phyloP scores from a whole-genome alignment of 352 stramenopile genomes.

The Pythium apleroticum region DNA sequence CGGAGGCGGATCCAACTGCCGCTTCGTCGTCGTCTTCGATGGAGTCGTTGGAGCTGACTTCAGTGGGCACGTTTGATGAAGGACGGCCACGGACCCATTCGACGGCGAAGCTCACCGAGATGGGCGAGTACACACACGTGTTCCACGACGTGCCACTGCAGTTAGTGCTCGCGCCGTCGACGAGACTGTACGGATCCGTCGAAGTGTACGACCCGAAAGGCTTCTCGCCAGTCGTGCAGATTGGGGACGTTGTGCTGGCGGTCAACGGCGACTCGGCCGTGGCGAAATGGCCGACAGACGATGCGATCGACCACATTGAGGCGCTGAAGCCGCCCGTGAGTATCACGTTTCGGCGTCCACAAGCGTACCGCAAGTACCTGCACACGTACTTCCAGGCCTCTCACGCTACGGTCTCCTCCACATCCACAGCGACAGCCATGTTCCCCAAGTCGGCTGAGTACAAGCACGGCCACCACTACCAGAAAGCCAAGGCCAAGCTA shows the following conservation, averaged over 20 bases:
- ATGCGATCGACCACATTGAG: slow-evolving; percentile 57
- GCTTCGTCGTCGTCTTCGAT: slow-evolving; percentile 2
- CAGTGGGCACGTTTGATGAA: background rate
- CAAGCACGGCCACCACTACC: slow-evolving; percentile 35
- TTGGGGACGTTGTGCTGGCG: slow-evolving; percentile 67
- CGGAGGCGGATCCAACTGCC: slow-evolving; percentile 8
- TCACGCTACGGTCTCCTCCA: slow-evolving; percentile 39
- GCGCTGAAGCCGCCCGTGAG: slow-evolving; percentile 45
- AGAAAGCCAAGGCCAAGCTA: slow-evolving; percentile 14
- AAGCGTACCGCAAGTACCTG: slow-evolving; percentile 59
- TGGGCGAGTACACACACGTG: slow-evolving; percentile 61
- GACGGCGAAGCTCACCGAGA: slow-evolving; percentile 34
- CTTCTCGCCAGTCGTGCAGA: slow-evolving; percentile 40
- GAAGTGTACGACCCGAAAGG: slow-evolving; percentile 70
- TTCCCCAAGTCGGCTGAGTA: slow-evolving; percentile 69
- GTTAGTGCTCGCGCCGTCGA: slow-evolving; percentile 59
- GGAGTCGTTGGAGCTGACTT: background rate
- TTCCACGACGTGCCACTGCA: slow-evolving; percentile 54
- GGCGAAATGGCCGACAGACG: slow-evolving; percentile 46
- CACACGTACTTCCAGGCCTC: slow-evolving; percentile 38
- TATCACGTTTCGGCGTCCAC: slow-evolving; percentile 53
- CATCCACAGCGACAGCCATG: slow-evolving; percentile 59
- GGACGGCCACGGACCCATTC: background rate
- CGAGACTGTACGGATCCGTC: slow-evolving; percentile 69
- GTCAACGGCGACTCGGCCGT: slow-evolving; percentile 58